Conservation (phyloP, 2,329 filamentous ascomycete species). For the Tothia fuscella region DNA sequence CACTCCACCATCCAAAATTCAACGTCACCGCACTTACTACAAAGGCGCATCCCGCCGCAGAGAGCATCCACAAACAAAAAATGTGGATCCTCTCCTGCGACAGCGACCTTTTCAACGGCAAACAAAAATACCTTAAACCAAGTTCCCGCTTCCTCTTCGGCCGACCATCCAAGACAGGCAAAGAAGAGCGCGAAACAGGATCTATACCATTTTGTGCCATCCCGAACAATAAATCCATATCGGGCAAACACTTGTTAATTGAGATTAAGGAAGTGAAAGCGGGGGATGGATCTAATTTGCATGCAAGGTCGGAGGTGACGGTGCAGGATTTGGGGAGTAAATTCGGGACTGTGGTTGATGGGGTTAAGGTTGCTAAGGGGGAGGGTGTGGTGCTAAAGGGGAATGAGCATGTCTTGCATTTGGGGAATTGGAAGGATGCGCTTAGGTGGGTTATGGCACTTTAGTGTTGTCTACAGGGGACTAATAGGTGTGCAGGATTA, state of each 20-base stretch:
- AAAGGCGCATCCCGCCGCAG: too few species aligned
- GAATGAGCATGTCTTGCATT: slow-evolving; percentile 51
- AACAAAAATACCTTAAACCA: slow-evolving; percentile 9
- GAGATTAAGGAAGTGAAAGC: slow-evolving; percentile 53
- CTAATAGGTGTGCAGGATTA: slow-evolving; percentile 42
- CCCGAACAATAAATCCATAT: slow-evolving; percentile 73
- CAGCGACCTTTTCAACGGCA: slow-evolving; percentile 5
- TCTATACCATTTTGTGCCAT: background rate
- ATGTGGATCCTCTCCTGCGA: slow-evolving; percentile 10
- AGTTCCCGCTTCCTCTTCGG: slow-evolving; percentile 4
- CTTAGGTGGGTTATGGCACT: slow-evolving; percentile 38
- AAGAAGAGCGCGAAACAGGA: background rate
- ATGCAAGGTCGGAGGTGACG: slow-evolving; percentile 55
- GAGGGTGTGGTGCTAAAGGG: slow-evolving; percentile 44
- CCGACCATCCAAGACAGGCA: background rate
- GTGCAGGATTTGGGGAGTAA: slow-evolving; percentile 76
- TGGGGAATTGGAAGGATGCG: slow-evolving; percentile 57
- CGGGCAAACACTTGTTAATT: slow-evolving; percentile 76
- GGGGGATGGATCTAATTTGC: slow-evolving; percentile 53
- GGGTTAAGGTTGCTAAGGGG: slow-evolving; percentile 51
- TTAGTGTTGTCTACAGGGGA: background rate
- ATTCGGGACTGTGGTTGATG: slow-evolving; percentile 69
- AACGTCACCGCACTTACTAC: too few species aligned
- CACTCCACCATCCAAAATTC: too few species aligned
- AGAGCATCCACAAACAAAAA: too few species aligned